phyloP scores from a whole-genome alignment of 345 rosid genomes.

The Atalantia buxifolia region DNA sequence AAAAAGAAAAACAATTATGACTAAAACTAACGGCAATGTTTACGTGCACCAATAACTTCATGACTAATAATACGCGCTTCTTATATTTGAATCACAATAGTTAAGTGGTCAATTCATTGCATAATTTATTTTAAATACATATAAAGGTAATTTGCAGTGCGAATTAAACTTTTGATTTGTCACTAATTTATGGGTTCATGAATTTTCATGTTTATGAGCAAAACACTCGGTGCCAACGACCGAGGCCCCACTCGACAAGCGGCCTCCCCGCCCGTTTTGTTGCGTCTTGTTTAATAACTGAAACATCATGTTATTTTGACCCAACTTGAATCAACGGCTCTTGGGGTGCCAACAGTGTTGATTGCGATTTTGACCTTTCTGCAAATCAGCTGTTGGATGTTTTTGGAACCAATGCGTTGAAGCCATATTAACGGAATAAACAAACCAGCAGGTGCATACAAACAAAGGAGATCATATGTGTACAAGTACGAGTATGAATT shows the following conservation, averaged over 20 bases:
- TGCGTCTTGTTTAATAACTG: not conserved
- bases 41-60: constrained; percentile 34
- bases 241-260: not conserved
- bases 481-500: not conserved
- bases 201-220: not conserved
- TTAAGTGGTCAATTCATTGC: not conserved
- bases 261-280: not conserved
- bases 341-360: not conserved
- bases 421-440: not conserved
- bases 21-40: not conserved
- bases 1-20: not conserved
- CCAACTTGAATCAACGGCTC: not conserved
- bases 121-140: not conserved
- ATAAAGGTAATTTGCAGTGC: not conserved
- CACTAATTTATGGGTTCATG: not conserved
- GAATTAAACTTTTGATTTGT: not conserved
- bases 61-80: constrained; percentile 25
- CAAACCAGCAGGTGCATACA: too few relatives aligned
- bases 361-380: not conserved
- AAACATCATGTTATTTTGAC: not conserved
- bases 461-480: not conserved
- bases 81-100: not conserved
- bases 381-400: not conserved
- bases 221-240: not conserved
- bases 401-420: not conserved